Conservation (phyloP, 805 yeast genomes). For the Geotrichum ghanense region DNA sequence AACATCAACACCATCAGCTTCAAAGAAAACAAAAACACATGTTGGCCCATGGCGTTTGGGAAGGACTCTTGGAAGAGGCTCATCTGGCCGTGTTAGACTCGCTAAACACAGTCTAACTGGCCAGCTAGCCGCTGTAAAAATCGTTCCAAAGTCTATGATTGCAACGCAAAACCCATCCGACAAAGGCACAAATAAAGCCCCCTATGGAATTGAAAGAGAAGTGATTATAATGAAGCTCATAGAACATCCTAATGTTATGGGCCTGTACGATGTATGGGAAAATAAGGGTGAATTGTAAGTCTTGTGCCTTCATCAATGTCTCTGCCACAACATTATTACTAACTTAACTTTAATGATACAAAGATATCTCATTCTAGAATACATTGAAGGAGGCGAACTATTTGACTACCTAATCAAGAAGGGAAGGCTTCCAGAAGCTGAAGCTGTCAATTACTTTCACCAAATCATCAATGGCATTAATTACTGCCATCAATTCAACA, state of each 20-base stretch:
- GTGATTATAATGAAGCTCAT: slow-evolving; percentile 94
- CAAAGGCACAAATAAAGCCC: slow-evolving; percentile 50
- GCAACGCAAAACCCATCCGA: slow-evolving; percentile 24
- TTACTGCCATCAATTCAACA: slow-evolving; percentile 76
- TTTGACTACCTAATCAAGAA: slow-evolving; percentile 83
- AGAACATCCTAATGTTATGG: slow-evolving; percentile 88
- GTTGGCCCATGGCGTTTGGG: slow-evolving; percentile 98
- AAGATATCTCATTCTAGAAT: slow-evolving; percentile 74
- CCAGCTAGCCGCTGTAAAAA: slow-evolving; percentile 90
- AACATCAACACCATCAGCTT: slow-evolving; percentile 23
- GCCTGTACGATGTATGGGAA: slow-evolving; percentile 96
- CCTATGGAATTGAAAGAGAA: slow-evolving; percentile 95
- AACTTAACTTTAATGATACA: background rate
- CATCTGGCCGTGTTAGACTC: slow-evolving; percentile 86
- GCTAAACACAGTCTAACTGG: slow-evolving; percentile 82
- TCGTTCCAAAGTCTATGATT: slow-evolving; percentile 78
- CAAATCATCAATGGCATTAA: slow-evolving; percentile 76
- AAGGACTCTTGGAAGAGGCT: slow-evolving; percentile 89
- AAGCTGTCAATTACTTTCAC: slow-evolving; percentile 81
- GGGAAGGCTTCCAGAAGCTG: slow-evolving; percentile 79
- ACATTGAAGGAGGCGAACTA: slow-evolving; percentile 94
- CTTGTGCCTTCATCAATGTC: background rate
- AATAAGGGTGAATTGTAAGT: slow-evolving; percentile 66
- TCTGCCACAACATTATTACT: background rate
- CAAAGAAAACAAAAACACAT: slow-evolving; percentile 39